phyloP scores from a whole-genome alignment of 164 flowering plant species.

The Amborella trichopoda region DNA sequence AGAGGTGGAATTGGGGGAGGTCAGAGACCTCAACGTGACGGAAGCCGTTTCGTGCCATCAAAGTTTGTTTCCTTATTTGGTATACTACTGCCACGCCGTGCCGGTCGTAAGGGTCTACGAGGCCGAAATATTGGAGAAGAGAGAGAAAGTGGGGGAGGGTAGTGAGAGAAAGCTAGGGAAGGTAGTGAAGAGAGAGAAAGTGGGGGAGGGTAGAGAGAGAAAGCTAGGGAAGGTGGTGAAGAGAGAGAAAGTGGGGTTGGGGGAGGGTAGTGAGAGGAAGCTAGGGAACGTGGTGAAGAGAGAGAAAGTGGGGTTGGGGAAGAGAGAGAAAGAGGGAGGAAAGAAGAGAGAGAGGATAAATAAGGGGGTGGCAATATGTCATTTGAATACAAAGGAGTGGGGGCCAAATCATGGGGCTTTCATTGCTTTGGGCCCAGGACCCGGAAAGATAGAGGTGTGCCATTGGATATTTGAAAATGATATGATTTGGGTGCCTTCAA shows the following conservation, averaged over 20 bases:
- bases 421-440: slow-evolving; percentile 53
- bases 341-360: slow-evolving; percentile 42
- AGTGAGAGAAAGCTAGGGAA: no score
- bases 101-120: slow-evolving; percentile 76
- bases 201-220: no score
- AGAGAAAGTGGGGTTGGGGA: no score
- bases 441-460: slow-evolving; percentile 55
- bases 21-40: slow-evolving; percentile 61
- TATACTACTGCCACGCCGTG: slow-evolving; percentile 87
- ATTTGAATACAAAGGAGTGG: slow-evolving; percentile 80
- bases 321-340: no score
- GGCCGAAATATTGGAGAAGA: slow-evolving; percentile 47
- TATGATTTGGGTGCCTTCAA: slow-evolving; percentile 23
- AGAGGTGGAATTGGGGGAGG: slow-evolving; percentile 46
- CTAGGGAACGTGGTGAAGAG: no score
- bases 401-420: slow-evolving; percentile 69
- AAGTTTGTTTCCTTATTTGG: slow-evolving; percentile 63
- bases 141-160: no score
- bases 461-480: slow-evolving; percentile 31
- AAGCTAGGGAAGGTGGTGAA: no score
- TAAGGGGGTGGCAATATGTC: slow-evolving; percentile 78
- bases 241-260: no score
- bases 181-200: no score
- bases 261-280: no score
- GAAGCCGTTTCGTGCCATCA: slow-evolving; percentile 81